Base-by-base conservation (phyloP, 768 basidiomycete species). In the Lactifluus volemus region DNA sequence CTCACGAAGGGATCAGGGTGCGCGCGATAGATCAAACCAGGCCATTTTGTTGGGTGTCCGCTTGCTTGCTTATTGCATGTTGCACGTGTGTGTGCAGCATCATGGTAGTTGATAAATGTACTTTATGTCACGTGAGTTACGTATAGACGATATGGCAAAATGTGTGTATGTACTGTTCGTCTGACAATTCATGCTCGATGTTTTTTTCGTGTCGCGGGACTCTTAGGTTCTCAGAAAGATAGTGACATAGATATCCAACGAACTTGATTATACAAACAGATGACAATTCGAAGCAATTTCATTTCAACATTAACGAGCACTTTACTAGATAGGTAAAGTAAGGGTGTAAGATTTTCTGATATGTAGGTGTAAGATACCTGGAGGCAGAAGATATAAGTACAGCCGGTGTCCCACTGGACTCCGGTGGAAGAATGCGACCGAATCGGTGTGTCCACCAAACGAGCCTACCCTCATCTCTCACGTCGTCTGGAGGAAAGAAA, bases 331-430 rank as follows among this genome's bases (percentile, higher is more conserved):
- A 34, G n/a, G 47, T 49, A 15, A 17, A 29, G 47, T 49, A 15
- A 17, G 38, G 29, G 12, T 34, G 39, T 32, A 29, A 38, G 29
- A 32, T 17, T 42, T 15, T 53, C 29, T 49, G 47, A 32, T 29
- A 52, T 38, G 25, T 1, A 12, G 29, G 44, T 19, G 15, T 63
- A 63, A 42, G 56, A 29, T 63, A 62, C 51, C 45, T n/a, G n/a
- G n/a, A n/a, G n/a, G n/a, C 25, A 8, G 4, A 8, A 50, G 30
- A 39, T 53, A 63, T 52, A 53, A 60, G 53, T 55, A 61, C 60
- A 60, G 19, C 8, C n/a, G 15, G 32, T 34, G 32, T n/a, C 21
- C 15, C 17, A 50, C 30, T n/a, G 6, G 17, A 48, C 30, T 41
- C 21, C 17, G 36, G 29, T 5, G 5, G 2, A 15, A 8, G n/a